Conservation (phyloP, 768 basidiomycete species). For the Coprinopsis marcescibilis region DNA sequence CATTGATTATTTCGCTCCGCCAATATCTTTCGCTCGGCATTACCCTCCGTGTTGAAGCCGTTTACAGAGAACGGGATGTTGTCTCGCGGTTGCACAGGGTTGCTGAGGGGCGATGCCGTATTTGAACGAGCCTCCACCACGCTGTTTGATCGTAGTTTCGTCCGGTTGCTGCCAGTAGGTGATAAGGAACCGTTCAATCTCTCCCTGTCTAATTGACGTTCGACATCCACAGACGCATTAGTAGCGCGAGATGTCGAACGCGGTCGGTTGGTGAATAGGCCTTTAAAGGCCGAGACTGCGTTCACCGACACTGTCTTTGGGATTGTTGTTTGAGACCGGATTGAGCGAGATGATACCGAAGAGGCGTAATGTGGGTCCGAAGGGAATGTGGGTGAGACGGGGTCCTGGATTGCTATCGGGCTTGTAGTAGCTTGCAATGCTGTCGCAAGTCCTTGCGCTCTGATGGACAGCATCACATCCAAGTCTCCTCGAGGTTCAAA, state of each 20-base stretch:
- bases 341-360: conserved; percentile 38
- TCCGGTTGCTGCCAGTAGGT: conserved; percentile 47
- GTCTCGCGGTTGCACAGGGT: conserved; percentile 12
- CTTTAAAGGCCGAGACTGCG: conserved; percentile 55
- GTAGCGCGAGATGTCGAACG: conserved; percentile 51
- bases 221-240: conserved; percentile 24
- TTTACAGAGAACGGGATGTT: conserved; percentile 26
- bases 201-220: conserved; percentile 42
- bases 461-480: conserved; percentile 81
- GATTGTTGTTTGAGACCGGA: conserved; percentile 35
- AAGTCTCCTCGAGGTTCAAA: conserved; percentile 71
- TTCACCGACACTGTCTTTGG: conserved; percentile 32
- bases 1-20: conserved; percentile 20
- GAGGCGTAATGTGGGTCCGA: conserved; percentile 38
- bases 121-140: conserved; percentile 22
- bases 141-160: conserved; percentile 42
- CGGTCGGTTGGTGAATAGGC: conserved; percentile 51
- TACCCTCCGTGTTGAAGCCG: conserved; percentile 28
- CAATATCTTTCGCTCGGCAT: conserved; percentile 33
- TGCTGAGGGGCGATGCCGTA: neutral
- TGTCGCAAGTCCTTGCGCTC: conserved; percentile 54
- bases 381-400: conserved; percentile 23
- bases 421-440: conserved; percentile 23
- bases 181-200: conserved; percentile 44
- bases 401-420: conserved; percentile 16